These are phyloP conservation scores for Jatropha podagrica DNA, from an alignment of 441 rosid genomes.

Conservation along the genomic window DNA sequence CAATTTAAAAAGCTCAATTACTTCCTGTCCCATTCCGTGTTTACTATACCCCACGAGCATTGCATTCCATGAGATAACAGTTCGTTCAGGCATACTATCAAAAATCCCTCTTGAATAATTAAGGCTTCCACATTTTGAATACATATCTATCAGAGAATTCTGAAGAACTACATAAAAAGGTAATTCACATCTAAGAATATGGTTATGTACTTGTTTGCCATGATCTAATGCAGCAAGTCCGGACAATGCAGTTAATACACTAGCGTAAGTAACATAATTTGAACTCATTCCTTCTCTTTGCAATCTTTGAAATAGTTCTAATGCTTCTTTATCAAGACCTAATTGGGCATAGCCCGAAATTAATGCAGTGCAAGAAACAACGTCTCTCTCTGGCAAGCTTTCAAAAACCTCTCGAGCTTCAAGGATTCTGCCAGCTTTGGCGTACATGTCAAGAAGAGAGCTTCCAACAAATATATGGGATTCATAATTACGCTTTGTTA, in stretches of 20 bases:
- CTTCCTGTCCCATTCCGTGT: constrained; percentile 66
- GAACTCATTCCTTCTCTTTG: constrained; percentile 56
- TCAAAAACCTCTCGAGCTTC: constrained; percentile 48
- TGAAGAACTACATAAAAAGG: constrained; percentile 42
- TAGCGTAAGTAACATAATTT: constrained; percentile 62
- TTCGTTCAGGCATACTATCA: constrained; percentile 44
- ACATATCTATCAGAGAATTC: constrained; percentile 71
- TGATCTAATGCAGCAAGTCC: constrained; percentile 55
- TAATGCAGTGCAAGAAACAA: constrained; percentile 60
- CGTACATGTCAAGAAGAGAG: constrained; percentile 66
- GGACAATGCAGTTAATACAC: constrained; percentile 61
- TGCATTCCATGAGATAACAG: constrained; percentile 71
- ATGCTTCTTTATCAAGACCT: constrained; percentile 53
- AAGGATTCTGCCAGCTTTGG: constrained; percentile 51
- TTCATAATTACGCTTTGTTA: constrained; percentile 42
- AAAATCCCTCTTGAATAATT: constrained; percentile 52
- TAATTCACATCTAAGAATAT: constrained; percentile 41
- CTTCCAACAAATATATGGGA: constrained; percentile 51
- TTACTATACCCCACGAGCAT: constrained; percentile 59
- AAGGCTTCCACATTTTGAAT: constrained; percentile 66
- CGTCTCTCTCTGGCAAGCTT: constrained; percentile 50
- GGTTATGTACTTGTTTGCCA: constrained; percentile 60
- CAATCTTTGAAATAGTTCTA: constrained; percentile 52
- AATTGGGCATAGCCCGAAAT: constrained; percentile 56
- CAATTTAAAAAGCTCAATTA: constrained; percentile 49